phyloP scores from a whole-genome alignment of 2,329 filamentous ascomycete genomes.

The Talaromyces sp. region DNA sequence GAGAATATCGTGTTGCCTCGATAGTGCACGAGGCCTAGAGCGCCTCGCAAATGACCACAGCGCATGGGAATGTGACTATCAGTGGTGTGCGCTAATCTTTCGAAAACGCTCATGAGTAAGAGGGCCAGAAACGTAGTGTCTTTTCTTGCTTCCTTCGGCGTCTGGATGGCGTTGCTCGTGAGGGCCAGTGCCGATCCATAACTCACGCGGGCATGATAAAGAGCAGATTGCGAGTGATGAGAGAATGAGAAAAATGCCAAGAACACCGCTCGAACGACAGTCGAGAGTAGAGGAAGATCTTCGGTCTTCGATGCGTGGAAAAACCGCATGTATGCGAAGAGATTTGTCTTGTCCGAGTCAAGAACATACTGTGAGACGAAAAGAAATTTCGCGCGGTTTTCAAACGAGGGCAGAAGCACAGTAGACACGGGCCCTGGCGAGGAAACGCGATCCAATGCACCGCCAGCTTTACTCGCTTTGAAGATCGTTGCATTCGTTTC shows the following conservation, averaged over 20 bases:
- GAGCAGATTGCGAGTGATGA: constrained; percentile 5
- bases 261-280: constrained; percentile 3
- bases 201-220: constrained; percentile 5
- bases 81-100: not conserved
- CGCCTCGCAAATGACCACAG: constrained; percentile 5
- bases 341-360: constrained; percentile 3
- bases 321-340: constrained; percentile 7
- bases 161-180: constrained; percentile 4
- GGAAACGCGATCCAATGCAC: not conserved
- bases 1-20: not conserved
- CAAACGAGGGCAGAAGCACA: constrained; percentile 2
- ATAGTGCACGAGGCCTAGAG: constrained; percentile 4
- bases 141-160: constrained; percentile 1
- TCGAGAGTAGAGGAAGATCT: not conserved
- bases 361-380: constrained; percentile 8
- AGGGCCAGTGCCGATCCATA: constrained; percentile 8
- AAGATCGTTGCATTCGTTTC: constrained; percentile 6
- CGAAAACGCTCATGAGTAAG: constrained; percentile 4
- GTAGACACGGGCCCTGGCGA: not conserved
- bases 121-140: constrained; percentile 7
- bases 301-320: constrained; percentile 1
- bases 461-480: not conserved
- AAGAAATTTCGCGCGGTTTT: constrained; percentile 1
- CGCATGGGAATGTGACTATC: not conserved
- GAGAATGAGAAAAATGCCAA: constrained; percentile 7